A percentile compares a stretch with the other conserved stretches of the same genome.
Evolutionary conservation across 257 asterid species (phyloP).

Genomic region (Fraxinus quadrangulata): DNA sequence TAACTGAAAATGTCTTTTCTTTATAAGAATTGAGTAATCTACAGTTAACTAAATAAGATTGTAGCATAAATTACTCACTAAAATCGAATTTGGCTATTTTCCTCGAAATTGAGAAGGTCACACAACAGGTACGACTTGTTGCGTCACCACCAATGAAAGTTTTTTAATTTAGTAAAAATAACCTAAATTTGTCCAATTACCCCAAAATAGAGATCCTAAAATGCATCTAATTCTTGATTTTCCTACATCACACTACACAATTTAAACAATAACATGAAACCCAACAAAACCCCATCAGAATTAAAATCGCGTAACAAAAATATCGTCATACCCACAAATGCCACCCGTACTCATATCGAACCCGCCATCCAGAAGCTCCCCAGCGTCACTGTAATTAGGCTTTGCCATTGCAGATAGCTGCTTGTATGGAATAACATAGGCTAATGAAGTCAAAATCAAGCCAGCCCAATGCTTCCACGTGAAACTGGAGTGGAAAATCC

Average conservation of each 20-base stretch:
- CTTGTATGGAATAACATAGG: conserved; percentile 77
- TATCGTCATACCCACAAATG: conserved; percentile 72
- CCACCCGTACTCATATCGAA: conserved; percentile 94
- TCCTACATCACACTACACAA: background rate
- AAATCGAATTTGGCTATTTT: background rate
- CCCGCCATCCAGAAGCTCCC: conserved; percentile 92
- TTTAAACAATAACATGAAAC: background rate
- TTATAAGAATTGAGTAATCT: background rate
- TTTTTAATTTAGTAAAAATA: background rate
- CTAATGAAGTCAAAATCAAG: conserved; percentile 67
- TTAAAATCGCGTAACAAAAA: conserved; percentile 2
- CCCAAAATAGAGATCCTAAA: background rate
- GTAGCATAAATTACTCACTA: background rate
- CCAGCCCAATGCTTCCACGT: conserved; percentile 82
- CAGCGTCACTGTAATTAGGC: conserved; percentile 61
- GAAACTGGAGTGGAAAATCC: conserved; percentile 77
- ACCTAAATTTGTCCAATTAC: background rate
- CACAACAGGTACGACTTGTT: background rate
- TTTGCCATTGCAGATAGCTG: conserved; percentile 81
- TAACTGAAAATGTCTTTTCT: background rate
- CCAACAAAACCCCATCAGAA: background rate
- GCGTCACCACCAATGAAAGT: background rate
- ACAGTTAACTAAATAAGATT: background rate
- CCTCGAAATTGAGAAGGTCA: background rate
- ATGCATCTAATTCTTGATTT: background rate